phyloP scores from a whole-genome alignment of 306 rosid species.

The Citrullus colocynthis region DNA sequence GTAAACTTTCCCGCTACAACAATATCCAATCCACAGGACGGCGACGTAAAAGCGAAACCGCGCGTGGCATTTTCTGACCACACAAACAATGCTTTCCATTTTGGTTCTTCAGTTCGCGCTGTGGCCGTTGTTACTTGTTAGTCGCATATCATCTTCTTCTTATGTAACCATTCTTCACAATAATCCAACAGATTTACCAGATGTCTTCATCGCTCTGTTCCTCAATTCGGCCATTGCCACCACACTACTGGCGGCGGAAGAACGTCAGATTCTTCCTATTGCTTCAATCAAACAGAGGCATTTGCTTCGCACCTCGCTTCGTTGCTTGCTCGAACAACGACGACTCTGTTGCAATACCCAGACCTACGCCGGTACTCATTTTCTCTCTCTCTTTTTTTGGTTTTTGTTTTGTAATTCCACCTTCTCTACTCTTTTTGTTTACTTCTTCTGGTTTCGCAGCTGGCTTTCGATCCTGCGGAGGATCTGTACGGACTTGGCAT shows the following conservation, averaged over 20 bases:
- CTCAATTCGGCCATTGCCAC: slow-evolving; percentile 23
- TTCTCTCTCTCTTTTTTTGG: not conserved
- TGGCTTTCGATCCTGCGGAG: slow-evolving; percentile 57
- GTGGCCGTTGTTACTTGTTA: not conserved
- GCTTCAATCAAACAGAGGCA: slow-evolving; percentile 20
- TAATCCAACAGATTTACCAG: not conserved
- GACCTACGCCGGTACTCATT: slow-evolving; percentile 26
- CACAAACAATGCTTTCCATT: not conserved
- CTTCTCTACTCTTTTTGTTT: not conserved
- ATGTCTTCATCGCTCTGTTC: slow-evolving; percentile 20
- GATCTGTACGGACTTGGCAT: slow-evolving; percentile 54
- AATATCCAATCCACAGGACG: not conserved
- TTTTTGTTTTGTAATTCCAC: not conserved
- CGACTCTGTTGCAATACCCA: slow-evolving; percentile 36
- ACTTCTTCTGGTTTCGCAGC: slow-evolving; percentile 22
- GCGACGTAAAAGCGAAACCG: not conserved
- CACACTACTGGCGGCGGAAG: slow-evolving; percentile 17
- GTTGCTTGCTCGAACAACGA: slow-evolving; percentile 33
- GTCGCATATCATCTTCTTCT: not conserved
- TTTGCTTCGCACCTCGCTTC: slow-evolving; percentile 15
- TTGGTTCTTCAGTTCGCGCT: not conserved
- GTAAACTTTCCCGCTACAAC: too few species aligned
- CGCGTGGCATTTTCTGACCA: slow-evolving; percentile 1
- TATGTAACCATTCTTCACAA: not conserved
- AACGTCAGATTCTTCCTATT: slow-evolving; percentile 18